phyloP scores from a whole-genome alignment of 768 basidiomycete species.

The Naganishia vaughanmartiniae region DNA sequence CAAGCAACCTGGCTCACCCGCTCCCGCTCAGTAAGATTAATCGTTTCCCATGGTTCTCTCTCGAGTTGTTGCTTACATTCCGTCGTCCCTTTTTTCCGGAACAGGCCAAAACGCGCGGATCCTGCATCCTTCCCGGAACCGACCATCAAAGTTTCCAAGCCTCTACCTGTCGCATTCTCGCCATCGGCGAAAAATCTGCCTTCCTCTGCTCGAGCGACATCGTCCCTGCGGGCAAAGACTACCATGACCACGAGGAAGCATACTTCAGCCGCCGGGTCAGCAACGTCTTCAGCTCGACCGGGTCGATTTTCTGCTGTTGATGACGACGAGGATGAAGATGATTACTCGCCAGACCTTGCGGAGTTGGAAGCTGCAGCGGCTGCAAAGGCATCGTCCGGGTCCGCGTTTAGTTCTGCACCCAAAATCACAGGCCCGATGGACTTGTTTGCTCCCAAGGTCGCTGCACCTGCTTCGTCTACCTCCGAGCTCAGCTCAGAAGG shows the following conservation, averaged over 20 bases:
- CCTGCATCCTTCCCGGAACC: slow-evolving; percentile 10
- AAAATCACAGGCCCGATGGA: slow-evolving; percentile 18
- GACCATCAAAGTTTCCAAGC: slow-evolving; percentile 10
- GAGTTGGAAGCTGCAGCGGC: slow-evolving; percentile 4
- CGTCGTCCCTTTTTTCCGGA: not conserved
- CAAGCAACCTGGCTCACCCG: slow-evolving; percentile 5
- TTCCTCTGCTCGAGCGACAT: slow-evolving; percentile 1
- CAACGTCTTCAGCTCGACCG: not conserved
- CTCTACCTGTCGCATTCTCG: slow-evolving; percentile 16
- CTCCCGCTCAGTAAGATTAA: slow-evolving; percentile 2
- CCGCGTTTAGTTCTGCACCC: slow-evolving; percentile 7
- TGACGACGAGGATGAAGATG: slow-evolving; percentile 8
- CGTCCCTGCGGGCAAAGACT: slow-evolving; percentile 13
- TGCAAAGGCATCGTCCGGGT: not conserved
- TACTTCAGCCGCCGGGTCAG: slow-evolving; percentile 2
- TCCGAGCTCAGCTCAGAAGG: not conserved
- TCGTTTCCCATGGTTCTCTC: not conserved
- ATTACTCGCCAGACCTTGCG: not conserved
- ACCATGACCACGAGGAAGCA: slow-evolving; percentile 19
- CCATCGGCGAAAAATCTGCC: slow-evolving; percentile 20
- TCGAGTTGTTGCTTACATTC: not conserved
- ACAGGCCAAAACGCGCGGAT: not conserved
- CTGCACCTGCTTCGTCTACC: not conserved
- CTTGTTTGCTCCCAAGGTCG: slow-evolving; percentile 9
- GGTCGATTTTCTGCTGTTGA: slow-evolving; percentile 11